Base-by-base conservation (phyloP, 2,329 filamentous ascomycete genomes). In the Alternaria infectoria region DNA sequence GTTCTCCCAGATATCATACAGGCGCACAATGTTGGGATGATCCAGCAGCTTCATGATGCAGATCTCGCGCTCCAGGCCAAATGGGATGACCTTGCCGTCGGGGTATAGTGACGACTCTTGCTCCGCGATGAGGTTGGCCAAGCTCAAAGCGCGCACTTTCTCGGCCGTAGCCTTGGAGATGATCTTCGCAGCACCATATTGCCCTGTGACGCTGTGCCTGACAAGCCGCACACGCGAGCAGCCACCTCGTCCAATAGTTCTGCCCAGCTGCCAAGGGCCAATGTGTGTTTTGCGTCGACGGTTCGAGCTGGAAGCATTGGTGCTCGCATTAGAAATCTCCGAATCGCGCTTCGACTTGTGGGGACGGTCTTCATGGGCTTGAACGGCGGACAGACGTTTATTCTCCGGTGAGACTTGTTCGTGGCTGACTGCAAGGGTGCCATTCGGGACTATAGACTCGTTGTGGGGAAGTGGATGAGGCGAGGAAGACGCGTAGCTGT, bases 1-100 rank as follows among this genome's bases (percentile, higher is more conserved):
- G 77, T 97, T 98, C 82, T 99, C 96, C 95, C 95, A 99, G 28
- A 99, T 95, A 81, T 99, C 96, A 77, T 95, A 96, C 10, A 99
- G 83, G 70, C 92, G 93, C 80, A 97, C 94, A 73, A 98, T 95
- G 78, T 98, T 96, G 6, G 91, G 92, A 81, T 99, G 96, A 74
- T 97, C 91, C 64, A 98, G 92, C 61, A 98, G 86, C 82, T 97
- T 98, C 87, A 99, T 93, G 72, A 99, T 96, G 30, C 95, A 93
- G 44, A 99, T 94, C 77, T 99, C 96, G 58, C 96, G 88, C 81
- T 98, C 95, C 65, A 99, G 91, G 1, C 93, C 92, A 73, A 95
- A 89, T 1, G 95, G 95, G 77, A 97, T 93, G 57, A 89, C 87
- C 62, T 90, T 85, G 44, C 89, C 89, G 54, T 87, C 84, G 36